Base-by-base conservation (phyloP, 23 red algal species). In the Cyanidiococcus yangmingshanensis region DNA sequence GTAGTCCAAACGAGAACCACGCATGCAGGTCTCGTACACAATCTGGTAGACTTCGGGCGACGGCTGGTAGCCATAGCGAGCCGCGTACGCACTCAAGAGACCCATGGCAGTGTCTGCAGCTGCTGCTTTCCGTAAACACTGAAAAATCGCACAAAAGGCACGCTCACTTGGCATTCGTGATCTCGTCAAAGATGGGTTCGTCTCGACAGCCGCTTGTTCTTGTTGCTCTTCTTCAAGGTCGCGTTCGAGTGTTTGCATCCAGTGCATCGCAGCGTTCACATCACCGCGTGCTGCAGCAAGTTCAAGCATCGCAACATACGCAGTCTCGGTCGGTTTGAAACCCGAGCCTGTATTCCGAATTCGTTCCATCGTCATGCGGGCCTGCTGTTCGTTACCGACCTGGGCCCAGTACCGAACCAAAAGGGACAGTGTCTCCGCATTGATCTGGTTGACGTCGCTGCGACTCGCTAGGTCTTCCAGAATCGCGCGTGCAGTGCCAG, bases 371-470 rank as follows among this genome's bases (percentile, higher is more conserved):
- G n/a, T 35, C 32, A 27, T 25, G 12, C 7, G 12, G 3, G 63
- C 63, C 12, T 35, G 63, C 63, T 71, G 16, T 29, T 71, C 63
- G 32, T 71, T 71, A 3, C 63, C 63, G 16, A 71, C 63, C 27
- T 71, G 63, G 7, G 63, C 63, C 63, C 63, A 71, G 63, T 71
- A 71, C 3, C 63, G 63, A 12, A 71, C 63, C 63, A 71, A 29
- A 25, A 71, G 63, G 16, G 63, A 71, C 32, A 71, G 27, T 2
- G 32, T 71, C 27, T 71, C 63, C n/a, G 63, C 63, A 29, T 71
- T 25, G 3, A 32, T 2, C n/a, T 12, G 7, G 12, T 12, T 35
- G n/a, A 2, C 27, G 12, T 35, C 63, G 12, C 7, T 2, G n/a
- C 63, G 63, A 12, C 32, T 2, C 16, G 63, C 63, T 3, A 71